These are phyloP conservation scores for Salix exigua DNA, from an alignment of 345 rosid species.

Conservation along the genomic window DNA sequence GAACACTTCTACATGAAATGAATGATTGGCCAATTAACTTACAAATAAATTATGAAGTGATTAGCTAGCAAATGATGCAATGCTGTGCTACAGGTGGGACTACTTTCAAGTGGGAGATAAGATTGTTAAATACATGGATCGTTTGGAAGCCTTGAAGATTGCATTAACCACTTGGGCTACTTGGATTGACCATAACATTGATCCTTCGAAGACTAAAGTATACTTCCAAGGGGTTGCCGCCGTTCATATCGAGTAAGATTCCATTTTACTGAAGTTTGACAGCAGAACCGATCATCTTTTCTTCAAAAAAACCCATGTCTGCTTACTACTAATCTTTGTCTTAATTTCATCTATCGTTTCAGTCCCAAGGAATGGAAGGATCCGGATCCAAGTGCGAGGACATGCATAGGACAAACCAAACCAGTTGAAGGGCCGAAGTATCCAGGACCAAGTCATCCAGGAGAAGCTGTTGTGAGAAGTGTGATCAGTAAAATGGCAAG, in stretches of 20 bases:
- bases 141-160: constrained; percentile 50
- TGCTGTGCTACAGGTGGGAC: constrained; percentile 49
- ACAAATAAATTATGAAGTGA: too few species aligned
- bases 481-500: constrained; percentile 41
- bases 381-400: constrained; percentile 5
- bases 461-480: constrained; percentile 35
- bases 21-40: too few species aligned
- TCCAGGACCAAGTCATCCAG: constrained; percentile 31
- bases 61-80: too few species aligned
- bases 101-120: constrained; percentile 48
- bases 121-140: constrained; percentile 50
- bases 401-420: constrained; percentile 48
- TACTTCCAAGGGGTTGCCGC: constrained; percentile 64
- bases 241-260: constrained; percentile 36
- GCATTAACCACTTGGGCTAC: constrained; percentile 67
- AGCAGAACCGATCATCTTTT: too few species aligned
- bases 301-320: too few species aligned
- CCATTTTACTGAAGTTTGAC: neutral
- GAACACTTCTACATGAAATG: neutral
- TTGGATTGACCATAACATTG: constrained; percentile 56
- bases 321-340: too few species aligned
- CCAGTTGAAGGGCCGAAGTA: constrained; percentile 44
- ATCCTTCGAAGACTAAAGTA: constrained; percentile 42
- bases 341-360: too few species aligned
- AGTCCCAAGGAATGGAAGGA: constrained; percentile 39